Base-by-base conservation (phyloP, 495 filamentous ascomycete species). In the Lichenothelia convexa region DNA sequence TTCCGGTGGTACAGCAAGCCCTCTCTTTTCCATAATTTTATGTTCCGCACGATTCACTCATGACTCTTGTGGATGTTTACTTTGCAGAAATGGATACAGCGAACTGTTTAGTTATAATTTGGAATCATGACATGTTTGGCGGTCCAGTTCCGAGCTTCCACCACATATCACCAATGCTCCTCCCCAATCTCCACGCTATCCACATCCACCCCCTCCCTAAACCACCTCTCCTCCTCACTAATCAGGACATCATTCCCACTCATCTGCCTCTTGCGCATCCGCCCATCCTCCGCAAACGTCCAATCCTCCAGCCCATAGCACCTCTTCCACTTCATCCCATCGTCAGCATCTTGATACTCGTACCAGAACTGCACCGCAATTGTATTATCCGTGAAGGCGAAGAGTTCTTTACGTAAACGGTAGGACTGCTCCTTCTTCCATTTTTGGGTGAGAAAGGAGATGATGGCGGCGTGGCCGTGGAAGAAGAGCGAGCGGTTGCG, bases 361-460 rank as follows among this genome's bases (percentile, higher is more conserved):
- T 92, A 92, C 83, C 83, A 92, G 54, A 92, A 92, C 56, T 91
- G 79, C 27, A 89, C 82, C 1, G 80, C 81, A 46, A 87, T 91
- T 57, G 67, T 68, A 49, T 82, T 67, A 34, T 68, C 71, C 0
- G 60, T 62, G 45, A 79, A 79, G 8, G 80, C 67, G 58, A 93
- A 93, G 5, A 94, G 64, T 49, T 94, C 85, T 56, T 93, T 93
- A 36, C 84, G 71, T 26, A 93, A 68, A 1, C 70, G 62, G 46
- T 92, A 92, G 21, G 62, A 73, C 19, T 68, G 55, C 55, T 92
- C 84, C 13, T 62, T 63, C 24, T 63, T 54, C 85, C 84, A 93
- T 51, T 93, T 93, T 22, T 71, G 58, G 1, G 63, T 67, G 29
- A 94, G 56, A 47, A 91, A 92, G 2, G 54, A 56, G n/a, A 71